phyloP scores from a whole-genome alignment of 371 early-diverging fungal genomes.

The Amoeboradix gromovi region DNA sequence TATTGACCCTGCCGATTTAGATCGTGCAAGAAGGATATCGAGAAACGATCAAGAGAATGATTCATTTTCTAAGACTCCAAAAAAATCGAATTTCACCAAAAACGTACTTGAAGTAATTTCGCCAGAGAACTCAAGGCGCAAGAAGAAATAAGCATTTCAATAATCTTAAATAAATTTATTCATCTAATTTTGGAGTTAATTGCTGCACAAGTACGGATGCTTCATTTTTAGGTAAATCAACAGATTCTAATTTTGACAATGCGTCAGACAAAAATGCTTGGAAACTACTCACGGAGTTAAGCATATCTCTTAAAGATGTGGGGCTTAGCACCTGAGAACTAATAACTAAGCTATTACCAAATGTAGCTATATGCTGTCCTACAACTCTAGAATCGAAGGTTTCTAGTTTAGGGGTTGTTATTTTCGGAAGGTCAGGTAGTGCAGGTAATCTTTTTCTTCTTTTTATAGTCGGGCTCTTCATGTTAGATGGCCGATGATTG shows the following conservation, averaged over 20 bases:
- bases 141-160: too few species aligned
- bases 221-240: too few species aligned
- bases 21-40: neutral
- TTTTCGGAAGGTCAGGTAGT: neutral
- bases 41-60: too few species aligned
- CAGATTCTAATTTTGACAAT: neutral
- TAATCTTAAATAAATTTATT: too few species aligned
- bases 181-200: too few species aligned
- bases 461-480: neutral
- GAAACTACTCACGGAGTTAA: neutral
- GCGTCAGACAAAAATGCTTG: neutral
- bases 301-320: neutral
- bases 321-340: neutral
- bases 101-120: too few species aligned
- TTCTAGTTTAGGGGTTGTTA: neutral
- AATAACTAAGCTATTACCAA: neutral
- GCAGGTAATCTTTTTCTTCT: neutral
- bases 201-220: too few species aligned
- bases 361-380: neutral
- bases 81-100: too few species aligned
- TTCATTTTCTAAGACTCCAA: too few species aligned
- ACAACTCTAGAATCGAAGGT: neutral
- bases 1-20: neutral
- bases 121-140: too few species aligned
- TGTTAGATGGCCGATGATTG: constrained; percentile 10